Conservation (phyloP, 306 rosid genomes). For the Senna tora region DNA sequence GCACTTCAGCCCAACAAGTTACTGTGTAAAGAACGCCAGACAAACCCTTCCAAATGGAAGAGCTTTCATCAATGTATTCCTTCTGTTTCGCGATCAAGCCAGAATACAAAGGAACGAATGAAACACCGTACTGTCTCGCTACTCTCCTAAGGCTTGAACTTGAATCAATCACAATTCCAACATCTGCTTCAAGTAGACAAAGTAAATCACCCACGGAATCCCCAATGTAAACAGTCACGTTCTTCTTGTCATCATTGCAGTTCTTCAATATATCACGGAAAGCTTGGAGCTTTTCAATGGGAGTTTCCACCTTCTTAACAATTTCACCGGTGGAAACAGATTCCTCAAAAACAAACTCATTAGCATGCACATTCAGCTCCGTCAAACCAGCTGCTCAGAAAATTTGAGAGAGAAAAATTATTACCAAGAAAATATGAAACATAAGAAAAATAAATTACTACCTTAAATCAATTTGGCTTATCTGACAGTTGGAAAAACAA, state of each 20-base stretch:
- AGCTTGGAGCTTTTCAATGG: constrained; percentile 80
- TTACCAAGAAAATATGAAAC: constrained; percentile 20
- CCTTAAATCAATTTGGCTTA: constrained; percentile 27
- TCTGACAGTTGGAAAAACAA: constrained; percentile 22
- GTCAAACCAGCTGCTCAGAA: constrained; percentile 67
- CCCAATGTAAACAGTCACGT: constrained; percentile 77
- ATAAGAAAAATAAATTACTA: constrained; percentile 16
- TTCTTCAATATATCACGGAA: constrained; percentile 55
- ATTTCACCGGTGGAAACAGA: constrained; percentile 87
- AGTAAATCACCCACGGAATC: constrained; percentile 95
- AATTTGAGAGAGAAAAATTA: background rate
- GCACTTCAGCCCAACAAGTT: constrained; percentile 93
- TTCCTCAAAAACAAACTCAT: constrained; percentile 75
- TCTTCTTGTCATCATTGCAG: constrained; percentile 54
- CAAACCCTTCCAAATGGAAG: constrained; percentile 72
- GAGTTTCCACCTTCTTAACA: constrained; percentile 84
- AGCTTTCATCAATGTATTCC: constrained; percentile 54
- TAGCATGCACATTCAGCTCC: constrained; percentile 75
- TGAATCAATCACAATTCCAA: constrained; percentile 90
- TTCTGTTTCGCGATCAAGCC: constrained; percentile 83
- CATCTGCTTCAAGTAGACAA: constrained; percentile 93
- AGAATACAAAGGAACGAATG: constrained; percentile 78
- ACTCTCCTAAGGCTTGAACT: constrained; percentile 87
- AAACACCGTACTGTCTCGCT: constrained; percentile 73
- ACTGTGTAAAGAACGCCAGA: constrained; percentile 89